Percentiles rank a stretch among this genome's conserved stretches.
These are phyloP conservation scores for Termitomyces sp. DNA, from an alignment of 768 basidiomycete species.

Conservation along the genomic window DNA sequence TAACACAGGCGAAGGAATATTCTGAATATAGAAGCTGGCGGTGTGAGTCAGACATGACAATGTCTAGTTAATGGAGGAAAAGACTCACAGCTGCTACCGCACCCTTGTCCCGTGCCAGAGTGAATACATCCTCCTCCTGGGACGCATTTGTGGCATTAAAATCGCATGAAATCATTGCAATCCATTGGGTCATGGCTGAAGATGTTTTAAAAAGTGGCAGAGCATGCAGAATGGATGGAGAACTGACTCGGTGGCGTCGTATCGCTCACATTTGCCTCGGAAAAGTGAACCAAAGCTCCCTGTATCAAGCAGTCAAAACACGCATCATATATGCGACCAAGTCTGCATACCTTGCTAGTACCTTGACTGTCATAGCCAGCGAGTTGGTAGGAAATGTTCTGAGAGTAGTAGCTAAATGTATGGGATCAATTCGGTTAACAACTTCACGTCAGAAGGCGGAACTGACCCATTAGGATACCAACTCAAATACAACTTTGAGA, in stretches of 20 bases:
- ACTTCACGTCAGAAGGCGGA: not conserved
- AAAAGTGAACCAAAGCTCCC: slow-evolving; percentile 85
- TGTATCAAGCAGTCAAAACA: slow-evolving; percentile 22
- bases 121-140: slow-evolving; percentile 71
- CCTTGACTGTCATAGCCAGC: slow-evolving; percentile 46
- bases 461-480: slow-evolving; percentile 56
- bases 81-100: slow-evolving; percentile 72
- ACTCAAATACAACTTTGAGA: slow-evolving; percentile 54
- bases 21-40: slow-evolving; percentile 74
- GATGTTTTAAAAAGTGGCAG: not conserved
- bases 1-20: slow-evolving; percentile 66
- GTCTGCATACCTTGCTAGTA: slow-evolving; percentile 45
- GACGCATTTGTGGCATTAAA: slow-evolving; percentile 65
- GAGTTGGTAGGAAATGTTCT: slow-evolving; percentile 60
- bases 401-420: slow-evolving; percentile 42
- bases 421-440: not conserved
- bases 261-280: slow-evolving; percentile 51
- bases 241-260: slow-evolving; percentile 46
- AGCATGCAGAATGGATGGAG: not conserved
- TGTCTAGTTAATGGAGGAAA: not conserved
- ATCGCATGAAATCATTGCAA: slow-evolving; percentile 86
- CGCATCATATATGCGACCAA: not conserved
- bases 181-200: slow-evolving; percentile 79
- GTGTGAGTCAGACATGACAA: not conserved
- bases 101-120: slow-evolving; percentile 72